These are phyloP conservation scores for Isoetes engelmannii DNA, from an alignment of 83 land plant genomes.

Conservation along the genomic window DNA sequence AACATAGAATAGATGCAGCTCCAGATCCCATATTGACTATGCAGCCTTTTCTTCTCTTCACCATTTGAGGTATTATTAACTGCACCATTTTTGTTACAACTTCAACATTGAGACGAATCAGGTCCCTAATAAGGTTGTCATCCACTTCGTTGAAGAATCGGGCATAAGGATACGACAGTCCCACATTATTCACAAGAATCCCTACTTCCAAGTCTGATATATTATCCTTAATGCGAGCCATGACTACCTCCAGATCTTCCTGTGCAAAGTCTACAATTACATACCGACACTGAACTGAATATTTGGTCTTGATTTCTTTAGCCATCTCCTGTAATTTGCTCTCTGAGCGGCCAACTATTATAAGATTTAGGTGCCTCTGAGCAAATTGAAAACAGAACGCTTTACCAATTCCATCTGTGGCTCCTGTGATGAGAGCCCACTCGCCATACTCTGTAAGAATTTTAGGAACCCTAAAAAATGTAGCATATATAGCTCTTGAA, in stretches of 20 bases:
- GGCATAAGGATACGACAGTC: slow-evolving; percentile 53
- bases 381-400: slow-evolving; percentile 51
- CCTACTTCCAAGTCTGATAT: slow-evolving; percentile 49
- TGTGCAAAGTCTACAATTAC: background rate
- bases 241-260: slow-evolving; percentile 18
- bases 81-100: background rate
- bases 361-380: slow-evolving; percentile 41
- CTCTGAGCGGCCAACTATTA: slow-evolving; percentile 48
- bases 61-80: background rate
- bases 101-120: slow-evolving; percentile 23
- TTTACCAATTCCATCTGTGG: slow-evolving; percentile 63
- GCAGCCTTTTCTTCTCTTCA: background rate
- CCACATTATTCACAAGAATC: slow-evolving; percentile 27
- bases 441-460: slow-evolving; percentile 47
- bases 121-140: slow-evolving; percentile 38
- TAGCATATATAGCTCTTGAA: too few relatives aligned
- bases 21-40: slow-evolving; percentile 11
- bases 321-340: slow-evolving; percentile 4
- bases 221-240: slow-evolving; percentile 27
- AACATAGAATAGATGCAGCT: slow-evolving; percentile 4
- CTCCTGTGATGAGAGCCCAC: slow-evolving; percentile 66
- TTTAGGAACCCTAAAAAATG: slow-evolving; percentile 42
- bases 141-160: slow-evolving; percentile 83
- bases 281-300: background rate
- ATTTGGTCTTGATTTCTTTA: background rate